These are phyloP conservation scores for Ceratobasidium sp. DNA, from an alignment of 1,284 basidiomycete species.

Conservation along the genomic window DNA sequence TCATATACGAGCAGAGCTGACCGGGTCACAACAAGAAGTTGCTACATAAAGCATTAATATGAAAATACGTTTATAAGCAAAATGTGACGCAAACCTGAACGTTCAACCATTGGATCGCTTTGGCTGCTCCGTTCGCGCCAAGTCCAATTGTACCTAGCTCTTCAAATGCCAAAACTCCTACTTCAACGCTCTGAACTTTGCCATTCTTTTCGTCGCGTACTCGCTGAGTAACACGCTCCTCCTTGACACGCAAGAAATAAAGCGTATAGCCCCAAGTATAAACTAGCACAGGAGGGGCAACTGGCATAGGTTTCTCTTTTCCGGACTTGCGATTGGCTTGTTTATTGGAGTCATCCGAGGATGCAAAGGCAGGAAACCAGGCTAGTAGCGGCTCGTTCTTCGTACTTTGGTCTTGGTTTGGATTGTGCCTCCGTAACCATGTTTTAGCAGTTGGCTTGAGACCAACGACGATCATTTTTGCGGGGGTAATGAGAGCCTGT, in stretches of 20 bases:
- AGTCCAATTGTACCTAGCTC: conserved; percentile 56
- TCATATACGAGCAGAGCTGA: conserved; percentile 77
- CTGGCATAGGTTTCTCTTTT: conserved; percentile 48
- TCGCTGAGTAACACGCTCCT: conserved; percentile 65
- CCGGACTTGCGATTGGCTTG: conserved; percentile 42
- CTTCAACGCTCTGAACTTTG: conserved; percentile 66
- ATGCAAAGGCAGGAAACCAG: conserved; percentile 70
- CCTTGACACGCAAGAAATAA: conserved; percentile 71
- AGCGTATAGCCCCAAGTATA: conserved; percentile 84
- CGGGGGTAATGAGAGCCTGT: conserved; percentile 86
- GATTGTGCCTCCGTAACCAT: conserved; percentile 81
- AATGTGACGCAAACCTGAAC: conserved; percentile 66
- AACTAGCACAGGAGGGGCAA: conserved; percentile 71
- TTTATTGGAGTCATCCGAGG: conserved; percentile 17
- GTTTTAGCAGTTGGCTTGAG: conserved; percentile 92
- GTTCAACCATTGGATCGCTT: conserved; percentile 80
- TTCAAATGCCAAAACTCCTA: conserved; percentile 71
- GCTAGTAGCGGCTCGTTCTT: conserved; percentile 62
- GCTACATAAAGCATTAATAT: conserved; percentile 62
- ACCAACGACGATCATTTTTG: conserved; percentile 93
- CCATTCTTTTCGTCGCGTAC: conserved; percentile 67
- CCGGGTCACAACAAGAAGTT: conserved; percentile 63
- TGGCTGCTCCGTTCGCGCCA: conserved; percentile 66
- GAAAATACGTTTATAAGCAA: conserved; percentile 46
- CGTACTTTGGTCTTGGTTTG: conserved; percentile 63